Evolutionary conservation across 148 eudicot genomes (phyloP).

Genomic region (Chenopodium quinoa): DNA sequence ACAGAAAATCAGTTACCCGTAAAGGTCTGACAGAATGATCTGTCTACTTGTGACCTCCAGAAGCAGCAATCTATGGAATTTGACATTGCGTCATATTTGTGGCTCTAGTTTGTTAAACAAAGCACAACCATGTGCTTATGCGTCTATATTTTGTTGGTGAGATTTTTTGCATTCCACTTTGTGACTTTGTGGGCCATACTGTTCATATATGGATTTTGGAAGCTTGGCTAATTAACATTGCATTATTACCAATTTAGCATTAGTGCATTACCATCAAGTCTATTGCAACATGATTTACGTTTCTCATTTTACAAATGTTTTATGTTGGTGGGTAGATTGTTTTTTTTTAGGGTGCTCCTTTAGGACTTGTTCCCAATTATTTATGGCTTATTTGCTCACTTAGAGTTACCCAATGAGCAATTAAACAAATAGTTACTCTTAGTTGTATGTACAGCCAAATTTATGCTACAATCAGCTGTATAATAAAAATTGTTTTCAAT

Average conservation of each 20-base stretch:
- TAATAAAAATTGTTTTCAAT: too few species aligned
- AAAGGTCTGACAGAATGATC: neutral
- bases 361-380: too few species aligned
- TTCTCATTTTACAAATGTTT: too few species aligned
- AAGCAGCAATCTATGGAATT: neutral
- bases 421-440: too few species aligned
- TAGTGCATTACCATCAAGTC: too few species aligned
- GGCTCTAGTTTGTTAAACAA: slow-evolving; percentile 6
- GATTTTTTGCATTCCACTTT: neutral
- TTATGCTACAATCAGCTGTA: too few species aligned
- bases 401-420: too few species aligned
- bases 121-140: neutral
- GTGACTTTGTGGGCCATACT: neutral
- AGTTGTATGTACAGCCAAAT: too few species aligned
- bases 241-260: too few species aligned
- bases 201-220: neutral
- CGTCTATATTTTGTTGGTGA: neutral
- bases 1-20: neutral
- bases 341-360: too few species aligned
- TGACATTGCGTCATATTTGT: neutral
- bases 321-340: neutral
- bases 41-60: neutral
- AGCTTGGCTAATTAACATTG: neutral
- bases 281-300: neutral
- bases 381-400: too few species aligned